Conservation (phyloP, 2,329 filamentous ascomycete species). For the Fusarium euwallaceae region DNA sequence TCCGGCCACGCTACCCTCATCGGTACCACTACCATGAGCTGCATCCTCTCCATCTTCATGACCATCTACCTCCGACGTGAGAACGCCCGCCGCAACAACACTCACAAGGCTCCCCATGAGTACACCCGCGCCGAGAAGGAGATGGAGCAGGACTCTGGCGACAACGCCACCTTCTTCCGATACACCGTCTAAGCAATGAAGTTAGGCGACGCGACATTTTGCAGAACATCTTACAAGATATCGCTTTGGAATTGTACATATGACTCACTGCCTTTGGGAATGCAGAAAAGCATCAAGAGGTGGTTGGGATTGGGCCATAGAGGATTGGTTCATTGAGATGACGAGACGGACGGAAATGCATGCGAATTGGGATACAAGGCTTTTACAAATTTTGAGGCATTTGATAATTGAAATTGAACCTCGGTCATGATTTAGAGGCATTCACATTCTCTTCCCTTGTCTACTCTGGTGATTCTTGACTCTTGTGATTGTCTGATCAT, state of each 20-base stretch:
- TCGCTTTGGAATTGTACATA: conserved; percentile 41
- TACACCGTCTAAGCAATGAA: conserved; percentile 60
- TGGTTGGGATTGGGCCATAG: conserved; percentile 14
- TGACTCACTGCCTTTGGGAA: conserved; percentile 22
- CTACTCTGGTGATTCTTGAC: neutral
- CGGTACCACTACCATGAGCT: conserved; percentile 66
- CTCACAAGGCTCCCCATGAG: conserved; percentile 61
- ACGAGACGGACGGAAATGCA: conserved; percentile 20
- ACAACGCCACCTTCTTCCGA: conserved; percentile 68
- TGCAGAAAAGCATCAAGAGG: conserved; percentile 19
- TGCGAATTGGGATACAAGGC: conserved; percentile 24
- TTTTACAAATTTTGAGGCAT: conserved; percentile 19
- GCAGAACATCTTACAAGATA: conserved; percentile 43
- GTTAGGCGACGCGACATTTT: conserved; percentile 19
- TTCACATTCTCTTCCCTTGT: neutral
- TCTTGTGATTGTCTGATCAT: neutral
- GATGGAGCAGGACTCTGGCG: conserved; percentile 66
- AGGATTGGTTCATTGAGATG: conserved; percentile 19
- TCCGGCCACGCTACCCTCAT: conserved; percentile 71
- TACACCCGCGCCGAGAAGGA: conserved; percentile 68
- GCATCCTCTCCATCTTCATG: conserved; percentile 66
- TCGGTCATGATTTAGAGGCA: conserved; percentile 26
- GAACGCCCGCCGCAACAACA: conserved; percentile 65
- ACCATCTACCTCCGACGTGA: conserved; percentile 68
- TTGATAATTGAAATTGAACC: conserved; percentile 31